These are phyloP conservation scores for Kwoniella sp. DNA, from an alignment of 768 basidiomycete genomes.

Conservation along the genomic window DNA sequence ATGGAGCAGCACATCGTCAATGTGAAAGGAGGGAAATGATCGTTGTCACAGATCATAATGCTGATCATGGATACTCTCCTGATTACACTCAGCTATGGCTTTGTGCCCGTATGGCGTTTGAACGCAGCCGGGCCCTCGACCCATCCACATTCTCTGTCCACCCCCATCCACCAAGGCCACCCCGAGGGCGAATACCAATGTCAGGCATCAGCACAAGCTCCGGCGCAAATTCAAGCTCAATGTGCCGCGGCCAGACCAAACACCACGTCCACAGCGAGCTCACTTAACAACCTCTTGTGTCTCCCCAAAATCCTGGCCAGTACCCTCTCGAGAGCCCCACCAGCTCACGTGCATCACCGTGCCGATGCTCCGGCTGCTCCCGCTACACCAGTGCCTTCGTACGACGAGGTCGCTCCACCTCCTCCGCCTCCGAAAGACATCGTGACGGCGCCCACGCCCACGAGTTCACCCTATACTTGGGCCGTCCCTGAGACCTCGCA, in stretches of 20 bases:
- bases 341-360: constrained; percentile 2
- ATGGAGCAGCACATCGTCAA: too few relatives aligned
- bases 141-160: neutral
- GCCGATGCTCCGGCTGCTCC: neutral
- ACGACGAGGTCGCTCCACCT: constrained; percentile 11
- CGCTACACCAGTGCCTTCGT: neutral
- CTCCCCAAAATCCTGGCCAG: constrained; percentile 38
- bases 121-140: constrained; percentile 12
- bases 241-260: too few relatives aligned
- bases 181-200: neutral
- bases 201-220: neutral
- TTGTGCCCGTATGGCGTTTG: constrained; percentile 49
- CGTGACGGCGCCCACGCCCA: constrained; percentile 46
- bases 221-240: too few relatives aligned
- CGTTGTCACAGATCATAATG: too few relatives aligned
- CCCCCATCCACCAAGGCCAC: constrained; percentile 5
- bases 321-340: constrained; percentile 12
- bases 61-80: neutral
- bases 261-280: neutral
- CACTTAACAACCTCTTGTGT: constrained; percentile 27
- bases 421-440: constrained; percentile 32
- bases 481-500: constrained; percentile 42
- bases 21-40: too few relatives aligned
- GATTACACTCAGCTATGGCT: constrained; percentile 41
- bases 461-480: constrained; percentile 45